Conservation (phyloP, 768 basidiomycete genomes). For the Tephrocybe sp. region DNA sequence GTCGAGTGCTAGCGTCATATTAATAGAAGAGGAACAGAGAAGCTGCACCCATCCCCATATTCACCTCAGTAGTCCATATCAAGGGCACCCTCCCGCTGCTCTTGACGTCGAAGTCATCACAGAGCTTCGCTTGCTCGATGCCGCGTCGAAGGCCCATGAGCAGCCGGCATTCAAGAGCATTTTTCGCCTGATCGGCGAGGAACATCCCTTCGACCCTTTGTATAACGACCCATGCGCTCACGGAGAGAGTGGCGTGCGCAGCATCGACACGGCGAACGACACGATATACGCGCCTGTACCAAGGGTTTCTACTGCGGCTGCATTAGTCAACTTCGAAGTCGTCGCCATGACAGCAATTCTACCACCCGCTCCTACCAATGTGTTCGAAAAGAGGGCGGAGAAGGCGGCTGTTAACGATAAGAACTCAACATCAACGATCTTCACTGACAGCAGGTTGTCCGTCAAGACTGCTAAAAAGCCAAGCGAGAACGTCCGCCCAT, state of each 20-base stretch:
- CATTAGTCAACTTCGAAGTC: conserved; percentile 2
- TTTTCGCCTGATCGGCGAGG: no score
- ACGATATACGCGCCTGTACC: conserved; percentile 10
- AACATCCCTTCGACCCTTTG: conserved; percentile 2
- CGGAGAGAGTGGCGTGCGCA: background rate
- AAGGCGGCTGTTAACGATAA: background rate
- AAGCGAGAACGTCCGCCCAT: background rate
- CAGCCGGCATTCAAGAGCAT: no score
- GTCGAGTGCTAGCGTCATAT: background rate
- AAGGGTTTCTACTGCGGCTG: background rate
- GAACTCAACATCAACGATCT: background rate
- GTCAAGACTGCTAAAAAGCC: no score
- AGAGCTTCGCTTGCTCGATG: background rate
- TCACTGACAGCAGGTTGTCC: no score
- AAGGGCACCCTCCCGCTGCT: background rate
- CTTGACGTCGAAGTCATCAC: background rate
- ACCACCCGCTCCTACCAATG: background rate
- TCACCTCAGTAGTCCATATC: background rate
- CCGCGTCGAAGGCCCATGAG: no score
- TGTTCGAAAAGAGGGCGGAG: background rate
- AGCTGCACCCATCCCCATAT: background rate
- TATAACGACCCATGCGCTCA: background rate
- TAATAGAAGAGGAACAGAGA: background rate
- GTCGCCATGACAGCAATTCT: background rate
- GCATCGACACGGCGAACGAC: background rate